phyloP scores from a whole-genome alignment of 1,284 basidiomycete species.

The Malassezia furfur region DNA sequence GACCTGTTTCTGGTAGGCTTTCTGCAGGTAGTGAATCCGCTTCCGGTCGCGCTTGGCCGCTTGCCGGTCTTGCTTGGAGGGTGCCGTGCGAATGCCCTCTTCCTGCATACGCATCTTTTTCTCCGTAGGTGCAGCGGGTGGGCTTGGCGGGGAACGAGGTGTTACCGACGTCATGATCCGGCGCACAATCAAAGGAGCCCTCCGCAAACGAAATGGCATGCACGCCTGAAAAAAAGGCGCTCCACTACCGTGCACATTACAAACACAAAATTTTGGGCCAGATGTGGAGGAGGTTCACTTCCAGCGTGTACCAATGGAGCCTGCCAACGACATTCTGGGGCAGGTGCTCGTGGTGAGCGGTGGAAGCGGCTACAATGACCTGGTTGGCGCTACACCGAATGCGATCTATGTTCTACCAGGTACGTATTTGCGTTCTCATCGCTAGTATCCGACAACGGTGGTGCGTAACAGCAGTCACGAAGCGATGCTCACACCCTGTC shows the following conservation, averaged over 20 bases:
- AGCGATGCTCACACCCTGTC: background rate
- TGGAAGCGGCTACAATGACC: constrained; percentile 53
- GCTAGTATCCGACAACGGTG: constrained; percentile 65
- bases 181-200: background rate
- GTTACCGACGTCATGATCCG: background rate
- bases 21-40: constrained; percentile 32
- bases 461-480: constrained; percentile 17
- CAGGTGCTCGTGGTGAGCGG: constrained; percentile 51
- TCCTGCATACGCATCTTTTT: constrained; percentile 3
- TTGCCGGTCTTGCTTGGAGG: background rate
- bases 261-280: background rate
- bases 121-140: background rate
- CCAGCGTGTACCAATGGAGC: background rate
- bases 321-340: constrained; percentile 13
- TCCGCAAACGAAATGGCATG: background rate
- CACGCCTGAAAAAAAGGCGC: background rate
- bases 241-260: background rate
- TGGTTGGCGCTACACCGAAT: constrained; percentile 52
- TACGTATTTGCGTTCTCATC: constrained; percentile 24
- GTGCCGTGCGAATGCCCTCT: too few species aligned
- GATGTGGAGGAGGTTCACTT: background rate
- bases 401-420: constrained; percentile 48
- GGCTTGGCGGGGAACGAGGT: background rate
- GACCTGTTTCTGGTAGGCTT: constrained; percentile 32
- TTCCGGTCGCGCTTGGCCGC: constrained; percentile 23